Evolutionary conservation across 345 rosid genomes (phyloP), one percentile per base, ranked within the genome.

Genomic region (Populus ilicifolia): DNA sequence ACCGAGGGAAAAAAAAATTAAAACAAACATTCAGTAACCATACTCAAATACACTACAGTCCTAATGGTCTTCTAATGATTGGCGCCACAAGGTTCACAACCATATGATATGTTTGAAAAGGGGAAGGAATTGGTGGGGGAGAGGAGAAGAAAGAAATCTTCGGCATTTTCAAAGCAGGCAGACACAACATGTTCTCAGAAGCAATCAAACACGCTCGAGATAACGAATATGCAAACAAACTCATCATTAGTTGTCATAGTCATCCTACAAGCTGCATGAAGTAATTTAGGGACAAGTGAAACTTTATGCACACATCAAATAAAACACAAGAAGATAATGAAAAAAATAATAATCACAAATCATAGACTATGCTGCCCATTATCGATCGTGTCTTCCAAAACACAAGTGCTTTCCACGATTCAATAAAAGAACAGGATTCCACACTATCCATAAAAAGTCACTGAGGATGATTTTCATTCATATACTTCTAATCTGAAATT

Each of bases 21-120:
- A 66, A 59, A 76, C 73, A 20, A 6, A 59, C 16, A 59, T n/a
- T 76, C 66, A 78, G 61, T 25, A 65, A 43, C 50, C 67, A 69
- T 13, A 33, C 25, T 14, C 17, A 35, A 61, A 63, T 38, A 30
- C 67, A 63, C 1, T 11, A 23, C 64, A 71, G 20, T 2, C 4
- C n/a, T 35, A 6, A 2, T 25, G 9, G 6, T 18, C 39, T 20
- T 71, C 50, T 20, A 6, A 23, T 23, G 29, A 23, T 59, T 9
- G 38, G 70, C 63, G 44, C 44, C 52, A 30, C 59, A 70, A 46
- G 30, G 23, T 70, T 29, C 69, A 70, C 25, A 44, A 16, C 29
- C 43, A 59, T 29, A n/a, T 23, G 36, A 30, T 52, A 65, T 68
- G 27, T 23, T 8, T 27, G 54, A 9, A 27, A n/a, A 66, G 67